Percentiles rank a stretch among this genome's conserved stretches.
phyloP scores from a whole-genome alignment of 192 early-diverging fungal genomes.

The Dissophora globulifera region DNA sequence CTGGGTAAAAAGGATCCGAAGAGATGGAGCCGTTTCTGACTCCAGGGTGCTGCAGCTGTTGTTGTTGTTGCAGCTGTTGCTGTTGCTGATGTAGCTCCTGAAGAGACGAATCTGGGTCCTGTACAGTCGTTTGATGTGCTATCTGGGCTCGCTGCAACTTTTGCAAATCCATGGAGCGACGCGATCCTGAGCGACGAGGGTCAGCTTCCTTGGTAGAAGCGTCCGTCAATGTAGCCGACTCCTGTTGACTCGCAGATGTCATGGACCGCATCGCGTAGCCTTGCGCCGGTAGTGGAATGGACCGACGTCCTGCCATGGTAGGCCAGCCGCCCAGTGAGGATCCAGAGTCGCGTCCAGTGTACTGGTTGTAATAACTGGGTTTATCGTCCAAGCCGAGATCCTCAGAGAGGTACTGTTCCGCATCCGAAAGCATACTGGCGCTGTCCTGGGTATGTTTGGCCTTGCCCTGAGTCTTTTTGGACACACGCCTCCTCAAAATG shows the following conservation, averaged over 20 bases:
- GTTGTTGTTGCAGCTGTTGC: not conserved
- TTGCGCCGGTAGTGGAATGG: slow-evolving; percentile 1
- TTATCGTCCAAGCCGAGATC: slow-evolving; percentile 26
- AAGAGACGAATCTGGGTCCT: no score
- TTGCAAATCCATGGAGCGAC: slow-evolving; percentile 5
- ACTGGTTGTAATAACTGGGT: slow-evolving; percentile 16
- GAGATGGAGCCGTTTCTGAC: slow-evolving; percentile 13
- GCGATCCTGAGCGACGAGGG: no score
- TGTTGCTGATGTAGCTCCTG: no score
- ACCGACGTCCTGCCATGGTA: not conserved
- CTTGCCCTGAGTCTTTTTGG: not conserved
- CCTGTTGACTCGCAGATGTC: not conserved
- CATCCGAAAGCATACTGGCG: slow-evolving; percentile 21
- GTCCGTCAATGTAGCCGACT: no score
- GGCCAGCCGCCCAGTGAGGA: slow-evolving; percentile 24
- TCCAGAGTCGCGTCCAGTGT: slow-evolving; percentile 21
- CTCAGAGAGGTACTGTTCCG: slow-evolving; percentile 13
- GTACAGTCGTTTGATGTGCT: no score
- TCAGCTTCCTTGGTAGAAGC: no score
- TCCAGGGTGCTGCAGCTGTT: no score
- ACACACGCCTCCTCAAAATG: slow-evolving; percentile 9
- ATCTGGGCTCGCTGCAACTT: no score
- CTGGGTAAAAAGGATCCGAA: slow-evolving; percentile 29
- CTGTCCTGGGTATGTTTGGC: slow-evolving; percentile 4
- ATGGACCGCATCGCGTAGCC: slow-evolving; percentile 20